Conservation (phyloP, 2,329 filamentous ascomycete species). For the Fusarium sulawesiense region DNA sequence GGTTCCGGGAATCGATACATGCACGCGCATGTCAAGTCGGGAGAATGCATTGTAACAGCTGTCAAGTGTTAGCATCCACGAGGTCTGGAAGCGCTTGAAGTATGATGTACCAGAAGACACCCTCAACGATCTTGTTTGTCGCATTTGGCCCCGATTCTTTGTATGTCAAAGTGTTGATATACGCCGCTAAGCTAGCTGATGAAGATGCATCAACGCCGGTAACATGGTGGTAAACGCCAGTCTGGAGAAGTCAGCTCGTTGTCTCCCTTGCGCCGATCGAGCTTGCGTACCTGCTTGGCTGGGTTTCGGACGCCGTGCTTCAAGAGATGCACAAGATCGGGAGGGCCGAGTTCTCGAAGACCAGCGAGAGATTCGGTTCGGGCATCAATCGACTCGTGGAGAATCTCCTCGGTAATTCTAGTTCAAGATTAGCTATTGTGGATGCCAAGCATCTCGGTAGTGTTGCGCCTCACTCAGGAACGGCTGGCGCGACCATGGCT, state of each 20-base stretch:
- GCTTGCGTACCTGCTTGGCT: slow-evolving; percentile 63
- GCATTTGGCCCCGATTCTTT: slow-evolving; percentile 80
- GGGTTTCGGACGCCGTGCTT: slow-evolving; percentile 74
- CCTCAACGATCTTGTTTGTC: slow-evolving; percentile 87
- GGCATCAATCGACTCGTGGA: slow-evolving; percentile 91
- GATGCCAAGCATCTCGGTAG: slow-evolving; percentile 8
- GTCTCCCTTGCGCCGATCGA: slow-evolving; percentile 25
- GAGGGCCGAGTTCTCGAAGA: slow-evolving; percentile 92
- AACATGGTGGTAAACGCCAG: slow-evolving; percentile 96
- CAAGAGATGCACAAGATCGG: slow-evolving; percentile 93
- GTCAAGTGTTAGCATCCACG: slow-evolving; percentile 9
- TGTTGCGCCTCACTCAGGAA: slow-evolving; percentile 72
- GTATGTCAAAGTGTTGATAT: slow-evolving; percentile 98
- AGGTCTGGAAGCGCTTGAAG: slow-evolving; percentile 39
- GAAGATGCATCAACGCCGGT: slow-evolving; percentile 97
- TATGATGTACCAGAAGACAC: slow-evolving; percentile 83
- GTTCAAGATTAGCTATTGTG: slow-evolving; percentile 38
- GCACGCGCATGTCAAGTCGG: slow-evolving; percentile 96
- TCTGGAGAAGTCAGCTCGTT: slow-evolving; percentile 60
- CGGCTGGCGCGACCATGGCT: slow-evolving; percentile 78
- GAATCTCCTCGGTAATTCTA: slow-evolving; percentile 93
- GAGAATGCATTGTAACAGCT: slow-evolving; percentile 99
- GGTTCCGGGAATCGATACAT: slow-evolving; percentile 95
- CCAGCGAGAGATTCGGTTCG: slow-evolving; percentile 88
- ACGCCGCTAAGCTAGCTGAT: slow-evolving; percentile 94